Evolutionary conservation across 441 rosid genomes (phyloP).

Genomic region (Erodium trifolium): DNA sequence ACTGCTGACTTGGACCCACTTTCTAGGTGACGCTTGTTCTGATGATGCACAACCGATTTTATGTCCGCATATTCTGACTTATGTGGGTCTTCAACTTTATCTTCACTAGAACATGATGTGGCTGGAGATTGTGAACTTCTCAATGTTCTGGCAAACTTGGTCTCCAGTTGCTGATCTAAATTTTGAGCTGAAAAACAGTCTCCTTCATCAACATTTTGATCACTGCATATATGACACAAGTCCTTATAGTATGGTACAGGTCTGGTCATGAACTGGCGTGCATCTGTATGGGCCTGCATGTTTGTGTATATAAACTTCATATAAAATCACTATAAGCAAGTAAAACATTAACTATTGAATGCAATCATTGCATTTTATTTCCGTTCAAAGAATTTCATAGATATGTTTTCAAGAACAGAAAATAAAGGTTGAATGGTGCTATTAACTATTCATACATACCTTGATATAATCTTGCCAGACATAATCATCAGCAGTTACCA

Average conservation of each 20-base stretch:
- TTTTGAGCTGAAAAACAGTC: conserved; percentile 45
- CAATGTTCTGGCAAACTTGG: conserved; percentile 23
- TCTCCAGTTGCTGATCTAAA: conserved; percentile 40
- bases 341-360: background rate
- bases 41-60: conserved; percentile 22
- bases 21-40: conserved; percentile 37
- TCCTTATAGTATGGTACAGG: conserved; percentile 81
- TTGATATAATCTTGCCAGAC: conserved; percentile 76
- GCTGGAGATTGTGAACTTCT: conserved; percentile 27
- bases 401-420: background rate
- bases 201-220: conserved; percentile 35
- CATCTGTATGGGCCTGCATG: conserved; percentile 56
- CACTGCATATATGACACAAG: conserved; percentile 52
- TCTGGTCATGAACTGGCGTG: conserved; percentile 74
- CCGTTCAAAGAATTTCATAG: background rate
- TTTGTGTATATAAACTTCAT: conserved; percentile 10
- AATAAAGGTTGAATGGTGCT: background rate
- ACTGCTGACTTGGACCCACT: conserved; percentile 24
- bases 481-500: conserved; percentile 68
- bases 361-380: background rate
- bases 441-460: conserved; percentile 18
- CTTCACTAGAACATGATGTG: conserved; percentile 38
- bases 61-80: conserved; percentile 21
- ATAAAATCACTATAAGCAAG: conserved; percentile 9
- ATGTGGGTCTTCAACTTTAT: conserved; percentile 27